A percentile compares a stretch with the other conserved stretches of the same genome.
Evolutionary conservation across 306 rosid species (phyloP).

Genomic region (Boehmeria nivea): DNA sequence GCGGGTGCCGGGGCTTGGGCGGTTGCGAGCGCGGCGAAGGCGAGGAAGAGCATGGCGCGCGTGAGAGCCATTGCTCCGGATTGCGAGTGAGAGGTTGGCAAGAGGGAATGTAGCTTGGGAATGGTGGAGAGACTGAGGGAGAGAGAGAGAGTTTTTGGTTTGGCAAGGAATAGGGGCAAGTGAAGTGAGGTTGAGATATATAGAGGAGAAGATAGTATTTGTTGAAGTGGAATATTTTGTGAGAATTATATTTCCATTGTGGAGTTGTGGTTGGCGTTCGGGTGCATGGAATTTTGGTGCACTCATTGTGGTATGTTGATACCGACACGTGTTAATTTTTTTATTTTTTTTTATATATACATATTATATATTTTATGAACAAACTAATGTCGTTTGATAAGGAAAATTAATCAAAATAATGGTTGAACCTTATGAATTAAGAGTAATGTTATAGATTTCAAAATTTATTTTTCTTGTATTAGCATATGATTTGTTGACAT

Average conservation of each 20-base stretch:
- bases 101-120: neutral
- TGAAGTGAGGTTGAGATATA: conserved; percentile 27
- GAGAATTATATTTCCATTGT: too few relatives aligned
- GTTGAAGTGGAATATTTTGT: too few relatives aligned
- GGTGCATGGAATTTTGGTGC: conserved; percentile 24
- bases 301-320: conserved; percentile 5
- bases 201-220: conserved; percentile 16
- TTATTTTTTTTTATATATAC: too few relatives aligned
- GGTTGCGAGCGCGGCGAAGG: conserved; percentile 29
- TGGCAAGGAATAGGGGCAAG: conserved; percentile 18
- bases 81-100: neutral
- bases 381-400: too few relatives aligned
- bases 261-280: neutral
- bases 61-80: conserved; percentile 39
- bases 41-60: conserved; percentile 35
- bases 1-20: conserved; percentile 36
- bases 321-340: too few relatives aligned
- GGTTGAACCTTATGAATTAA: too few relatives aligned
- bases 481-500: too few relatives aligned
- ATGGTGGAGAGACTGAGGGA: conserved; percentile 1
- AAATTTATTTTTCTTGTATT: too few relatives aligned
- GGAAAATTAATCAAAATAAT: too few relatives aligned
- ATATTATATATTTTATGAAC: too few relatives aligned
- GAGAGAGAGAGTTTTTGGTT: neutral
- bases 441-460: too few relatives aligned